Conservation (phyloP, 306 rosid species). For the Sicyos baderoa region DNA sequence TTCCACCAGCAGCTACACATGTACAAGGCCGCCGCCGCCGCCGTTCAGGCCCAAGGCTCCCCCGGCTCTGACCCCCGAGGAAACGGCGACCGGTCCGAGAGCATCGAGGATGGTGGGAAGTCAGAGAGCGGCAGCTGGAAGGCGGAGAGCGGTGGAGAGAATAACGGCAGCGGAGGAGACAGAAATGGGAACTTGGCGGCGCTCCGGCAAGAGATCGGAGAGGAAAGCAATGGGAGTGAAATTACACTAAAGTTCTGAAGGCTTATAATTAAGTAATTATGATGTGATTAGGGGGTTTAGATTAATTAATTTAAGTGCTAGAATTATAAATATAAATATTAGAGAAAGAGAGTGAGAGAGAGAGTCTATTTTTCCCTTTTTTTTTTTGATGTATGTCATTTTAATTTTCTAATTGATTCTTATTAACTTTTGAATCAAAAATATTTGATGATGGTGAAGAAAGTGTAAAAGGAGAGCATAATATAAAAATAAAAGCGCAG, state of each 20-base stretch:
- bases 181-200: constrained; percentile 43
- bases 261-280: constrained; percentile 8
- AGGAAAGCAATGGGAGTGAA: constrained; percentile 67
- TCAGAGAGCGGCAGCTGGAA: constrained; percentile 97
- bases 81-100: constrained; percentile 58
- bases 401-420: constrained; percentile 11
- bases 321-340: background rate
- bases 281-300: constrained; percentile 34
- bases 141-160: constrained; percentile 67
- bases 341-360: constrained; percentile 3
- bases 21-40: constrained; percentile 35
- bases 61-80: constrained; percentile 50
- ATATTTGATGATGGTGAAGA: constrained; percentile 3
- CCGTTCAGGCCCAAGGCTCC: constrained; percentile 45
- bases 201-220: constrained; percentile 31
- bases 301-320: constrained; percentile 15
- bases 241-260: constrained; percentile 74
- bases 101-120: constrained; percentile 90
- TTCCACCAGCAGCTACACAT: constrained; percentile 64
- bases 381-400: background rate
- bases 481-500: constrained; percentile 14
- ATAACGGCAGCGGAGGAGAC: constrained; percentile 42
- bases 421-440: constrained; percentile 17
- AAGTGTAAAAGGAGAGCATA: constrained; percentile 2
- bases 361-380: background rate